Evolutionary conservation across 192 early-diverging fungal species (phyloP).

Genomic region (Oehlia diaphana): DNA sequence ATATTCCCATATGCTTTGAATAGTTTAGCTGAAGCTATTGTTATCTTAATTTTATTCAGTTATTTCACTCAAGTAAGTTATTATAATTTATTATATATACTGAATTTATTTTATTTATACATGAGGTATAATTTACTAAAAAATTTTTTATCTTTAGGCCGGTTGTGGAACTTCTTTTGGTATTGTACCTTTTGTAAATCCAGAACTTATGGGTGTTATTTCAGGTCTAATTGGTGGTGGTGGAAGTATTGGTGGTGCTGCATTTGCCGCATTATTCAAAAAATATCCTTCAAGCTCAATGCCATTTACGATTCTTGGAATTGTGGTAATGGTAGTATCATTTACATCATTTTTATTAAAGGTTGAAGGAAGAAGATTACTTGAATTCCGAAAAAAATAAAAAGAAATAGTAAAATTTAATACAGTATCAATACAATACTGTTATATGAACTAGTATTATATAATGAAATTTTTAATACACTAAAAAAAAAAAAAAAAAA

Average conservation of each 20-base stretch:
- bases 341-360: constrained; percentile 36
- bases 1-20: constrained; percentile 42
- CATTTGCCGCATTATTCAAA: constrained; percentile 56
- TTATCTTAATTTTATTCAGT: constrained; percentile 55
- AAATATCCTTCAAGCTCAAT: constrained; percentile 32
- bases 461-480: too few relatives aligned
- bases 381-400: constrained; percentile 11
- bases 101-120: background rate
- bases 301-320: constrained; percentile 52
- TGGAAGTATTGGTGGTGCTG: constrained; percentile 59
- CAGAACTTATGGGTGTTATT: constrained; percentile 43
- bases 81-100: background rate
- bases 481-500: too few relatives aligned
- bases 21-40: constrained; percentile 39
- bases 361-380: constrained; percentile 29
- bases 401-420: background rate
- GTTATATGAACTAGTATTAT: background rate
- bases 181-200: constrained; percentile 60
- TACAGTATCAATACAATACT: background rate
- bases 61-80: constrained; percentile 42
- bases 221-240: constrained; percentile 64
- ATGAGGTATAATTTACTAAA: background rate
- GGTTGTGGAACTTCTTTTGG: constrained; percentile 60
- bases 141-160: constrained; percentile 20
- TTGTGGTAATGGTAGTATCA: constrained; percentile 37